Conservation (phyloP, 495 filamentous ascomycete genomes). For the Penicillium verhagenii region DNA sequence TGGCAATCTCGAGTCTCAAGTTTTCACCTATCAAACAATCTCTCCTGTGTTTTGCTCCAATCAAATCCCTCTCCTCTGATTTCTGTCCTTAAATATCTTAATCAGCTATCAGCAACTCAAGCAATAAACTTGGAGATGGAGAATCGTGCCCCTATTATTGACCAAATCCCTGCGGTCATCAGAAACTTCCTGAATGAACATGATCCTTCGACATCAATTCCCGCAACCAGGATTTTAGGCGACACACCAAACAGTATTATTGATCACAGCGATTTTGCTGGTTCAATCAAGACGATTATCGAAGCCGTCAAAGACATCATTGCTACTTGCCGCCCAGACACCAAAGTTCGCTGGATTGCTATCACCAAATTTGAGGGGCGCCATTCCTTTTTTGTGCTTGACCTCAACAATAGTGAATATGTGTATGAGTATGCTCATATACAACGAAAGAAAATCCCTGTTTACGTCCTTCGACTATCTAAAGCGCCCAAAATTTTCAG, state of each 20-base stretch:
- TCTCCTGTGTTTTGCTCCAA: too few species aligned
- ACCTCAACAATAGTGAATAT: constrained; percentile 7
- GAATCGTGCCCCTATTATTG: not conserved
- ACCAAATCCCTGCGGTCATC: not conserved
- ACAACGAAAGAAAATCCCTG: not conserved
- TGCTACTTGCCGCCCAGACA: not conserved
- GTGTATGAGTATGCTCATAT: constrained; percentile 4
- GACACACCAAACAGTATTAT: constrained; percentile 7
- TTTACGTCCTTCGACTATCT: constrained; percentile 7
- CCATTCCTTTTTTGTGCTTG: constrained; percentile 8
- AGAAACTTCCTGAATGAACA: not conserved
- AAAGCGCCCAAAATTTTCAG: constrained; percentile 4
- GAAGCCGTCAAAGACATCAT: not conserved
- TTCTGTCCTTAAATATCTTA: too few species aligned
- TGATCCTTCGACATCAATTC: not conserved
- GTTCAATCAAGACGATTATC: not conserved
- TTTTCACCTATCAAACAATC: too few species aligned
- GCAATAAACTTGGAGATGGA: not conserved
- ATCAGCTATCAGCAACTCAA: too few species aligned
- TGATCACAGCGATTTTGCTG: not conserved
- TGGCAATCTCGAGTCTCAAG: too few species aligned
- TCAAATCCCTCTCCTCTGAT: too few species aligned
- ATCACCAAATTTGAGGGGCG: not conserved
- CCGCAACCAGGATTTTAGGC: not conserved
- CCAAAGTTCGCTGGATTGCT: constrained; percentile 1